These are phyloP conservation scores for Scolecobasidium constrictum DNA, from an alignment of 2,329 filamentous ascomycete species.

Conservation along the genomic window DNA sequence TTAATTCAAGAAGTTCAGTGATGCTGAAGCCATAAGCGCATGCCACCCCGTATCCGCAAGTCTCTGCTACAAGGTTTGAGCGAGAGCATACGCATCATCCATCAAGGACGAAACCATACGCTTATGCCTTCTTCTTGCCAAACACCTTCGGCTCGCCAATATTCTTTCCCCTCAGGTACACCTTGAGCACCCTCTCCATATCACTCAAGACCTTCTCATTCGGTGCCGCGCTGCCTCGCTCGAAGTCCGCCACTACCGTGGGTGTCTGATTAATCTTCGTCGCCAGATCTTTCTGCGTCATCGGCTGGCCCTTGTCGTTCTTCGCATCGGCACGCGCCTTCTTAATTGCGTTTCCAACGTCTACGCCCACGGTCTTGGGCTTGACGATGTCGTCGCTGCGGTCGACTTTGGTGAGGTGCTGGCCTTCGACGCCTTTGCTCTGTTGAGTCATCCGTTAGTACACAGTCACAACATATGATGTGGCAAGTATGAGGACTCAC, in stretches of 20 bases:
- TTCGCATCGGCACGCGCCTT: constrained; percentile 68
- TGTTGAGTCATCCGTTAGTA: no score
- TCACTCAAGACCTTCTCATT: constrained; percentile 71
- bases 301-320: constrained; percentile 58
- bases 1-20: no score
- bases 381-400: constrained; percentile 95
- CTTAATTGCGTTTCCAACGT: constrained; percentile 74
- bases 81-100: no score
- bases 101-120: constrained; percentile 5
- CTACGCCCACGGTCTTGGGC: constrained; percentile 71
- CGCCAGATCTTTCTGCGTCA: constrained; percentile 85
- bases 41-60: no score
- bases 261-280: constrained; percentile 83
- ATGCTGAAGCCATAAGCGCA: no score
- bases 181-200: constrained; percentile 78
- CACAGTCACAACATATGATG: not conserved
- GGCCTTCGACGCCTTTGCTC: constrained; percentile 54
- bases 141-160: constrained; percentile 76
- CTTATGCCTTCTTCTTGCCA: constrained; percentile 54
- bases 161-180: constrained; percentile 75
- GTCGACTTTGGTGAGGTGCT: constrained; percentile 96
- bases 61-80: no score
- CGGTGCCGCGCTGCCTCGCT: constrained; percentile 65
- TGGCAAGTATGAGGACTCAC: no score
- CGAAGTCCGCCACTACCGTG: constrained; percentile 70